Conservation (phyloP, 1,139 yeast genomes). For the Pneumocystis carinii region DNA sequence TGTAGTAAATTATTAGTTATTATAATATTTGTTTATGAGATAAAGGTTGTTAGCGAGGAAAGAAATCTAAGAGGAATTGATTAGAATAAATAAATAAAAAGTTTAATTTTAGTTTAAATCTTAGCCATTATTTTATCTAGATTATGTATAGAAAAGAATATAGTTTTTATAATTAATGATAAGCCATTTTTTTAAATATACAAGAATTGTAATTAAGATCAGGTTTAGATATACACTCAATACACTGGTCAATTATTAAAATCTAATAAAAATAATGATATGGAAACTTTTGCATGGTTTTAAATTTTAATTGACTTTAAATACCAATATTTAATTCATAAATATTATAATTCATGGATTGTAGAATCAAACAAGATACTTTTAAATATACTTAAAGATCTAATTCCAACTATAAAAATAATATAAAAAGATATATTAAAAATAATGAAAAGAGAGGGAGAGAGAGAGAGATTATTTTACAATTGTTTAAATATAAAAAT, state of each 20-base stretch:
- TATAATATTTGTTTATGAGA: no score
- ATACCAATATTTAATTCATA: constrained; percentile 48
- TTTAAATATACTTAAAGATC: constrained; percentile 57
- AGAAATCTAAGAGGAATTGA: not conserved
- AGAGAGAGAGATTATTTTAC: constrained; percentile 34
- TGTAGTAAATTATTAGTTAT: no score
- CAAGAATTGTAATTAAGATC: constrained; percentile 61
- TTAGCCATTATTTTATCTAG: constrained; percentile 31
- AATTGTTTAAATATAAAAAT: constrained; percentile 33
- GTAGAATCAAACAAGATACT: no score
- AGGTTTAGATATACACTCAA: constrained; percentile 70
- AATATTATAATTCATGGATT: constrained; percentile 27
- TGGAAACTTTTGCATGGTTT: constrained; percentile 53
- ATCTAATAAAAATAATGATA: constrained; percentile 66
- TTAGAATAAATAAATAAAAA: not conserved
- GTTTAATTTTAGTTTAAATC: not conserved
- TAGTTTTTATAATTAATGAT: constrained; percentile 46
- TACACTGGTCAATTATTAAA: constrained; percentile 52
- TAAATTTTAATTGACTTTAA: constrained; percentile 56
- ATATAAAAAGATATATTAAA: not conserved
- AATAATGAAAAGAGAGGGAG: constrained; percentile 30
- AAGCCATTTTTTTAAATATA: constrained; percentile 60
- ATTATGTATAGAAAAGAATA: constrained; percentile 68
- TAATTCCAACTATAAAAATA: not conserved
- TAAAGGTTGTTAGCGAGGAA: not conserved